Percentiles rank a stretch among this genome's conserved stretches.
Evolutionary conservation across 441 rosid genomes (phyloP).

Genomic region (Macaranga tanarius): DNA sequence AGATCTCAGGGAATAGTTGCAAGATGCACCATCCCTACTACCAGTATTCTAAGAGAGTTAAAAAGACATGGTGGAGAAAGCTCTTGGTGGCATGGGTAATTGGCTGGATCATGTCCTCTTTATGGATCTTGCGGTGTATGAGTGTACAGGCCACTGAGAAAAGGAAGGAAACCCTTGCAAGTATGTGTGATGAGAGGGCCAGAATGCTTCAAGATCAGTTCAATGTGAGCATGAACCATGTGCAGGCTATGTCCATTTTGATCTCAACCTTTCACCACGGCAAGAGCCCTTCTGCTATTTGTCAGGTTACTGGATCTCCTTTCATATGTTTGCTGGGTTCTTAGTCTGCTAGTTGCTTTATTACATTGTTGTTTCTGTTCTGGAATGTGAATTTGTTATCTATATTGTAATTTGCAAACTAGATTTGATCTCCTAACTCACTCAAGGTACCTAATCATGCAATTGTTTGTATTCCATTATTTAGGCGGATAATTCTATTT

Average conservation of each 20-base stretch:
- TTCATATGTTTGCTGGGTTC: conserved; percentile 4
- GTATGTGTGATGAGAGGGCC: conserved; percentile 95
- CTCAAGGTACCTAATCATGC: conserved; percentile 10
- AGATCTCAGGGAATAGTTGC: conserved; percentile 37
- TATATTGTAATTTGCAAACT: not conserved
- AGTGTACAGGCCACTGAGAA: conserved; percentile 69
- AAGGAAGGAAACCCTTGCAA: conserved; percentile 71
- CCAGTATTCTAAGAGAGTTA: conserved; percentile 55
- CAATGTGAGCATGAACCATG: conserved; percentile 95
- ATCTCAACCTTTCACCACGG: conserved; percentile 92
- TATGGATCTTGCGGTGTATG: conserved; percentile 56
- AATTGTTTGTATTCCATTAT: not conserved
- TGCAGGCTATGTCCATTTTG: conserved; percentile 89
- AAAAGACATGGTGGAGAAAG: conserved; percentile 64
- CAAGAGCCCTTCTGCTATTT: conserved; percentile 80
- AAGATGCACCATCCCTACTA: conserved; percentile 57
- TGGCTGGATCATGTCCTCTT: conserved; percentile 45
- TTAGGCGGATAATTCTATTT: not conserved
- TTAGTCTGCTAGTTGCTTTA: conserved; percentile 13
- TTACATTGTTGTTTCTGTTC: conserved; percentile 8
- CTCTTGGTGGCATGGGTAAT: conserved; percentile 60
- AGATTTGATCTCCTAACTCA: not conserved
- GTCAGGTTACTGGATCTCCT: conserved; percentile 64
- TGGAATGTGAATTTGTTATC: conserved; percentile 4
- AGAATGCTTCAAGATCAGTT: conserved; percentile 96